Base-by-base conservation (phyloP, 306 rosid genomes). In the Gynostemma pentaphyllum region DNA sequence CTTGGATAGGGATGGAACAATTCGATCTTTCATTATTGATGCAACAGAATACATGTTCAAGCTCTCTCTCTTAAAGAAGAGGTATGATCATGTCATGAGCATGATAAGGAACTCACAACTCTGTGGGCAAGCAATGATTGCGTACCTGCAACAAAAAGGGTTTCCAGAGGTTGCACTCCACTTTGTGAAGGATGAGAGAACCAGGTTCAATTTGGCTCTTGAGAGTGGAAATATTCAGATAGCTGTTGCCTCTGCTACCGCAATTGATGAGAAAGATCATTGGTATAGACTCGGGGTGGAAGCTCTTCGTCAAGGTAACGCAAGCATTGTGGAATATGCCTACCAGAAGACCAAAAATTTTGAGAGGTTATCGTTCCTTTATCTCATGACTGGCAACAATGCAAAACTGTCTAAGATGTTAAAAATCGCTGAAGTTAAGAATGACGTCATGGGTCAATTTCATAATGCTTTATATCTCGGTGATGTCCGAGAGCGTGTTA, bases 361-460 rank as follows among this genome's bases (percentile, higher is more conserved):
- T 78, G 95, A 90, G 68, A 87, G 97, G 62, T 70, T 90, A 15
- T 90, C 97, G 23, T 87, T 90, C 71, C 90, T 90, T 24, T 90
- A 90, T 75, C 97, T 90, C 61, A 60, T 87, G 44, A 90, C 84
- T 63, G 97, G 97, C 69, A 83, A 90, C 66, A 76, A 68, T 32
- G 90, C 87, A 37, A 90, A 87, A 71, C 87, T 90, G 60, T 81
- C 95, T 56, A 90, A 90, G 87, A 90, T 90, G 97, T 75, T 90
- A 76, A 90, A 90, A 83, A 87, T 90, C 57, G 97, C 97, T 29
- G 95, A 85, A 80, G 94, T 90, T 22, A 90, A 87, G 73, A 87
- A 90, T 73, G 95, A 90, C 66, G 95, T 90, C 68, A 90, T 90
- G 97, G 97, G 97, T 47, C 97, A 90, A 68, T 90, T 90, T 74